Conservation (phyloP, 2,329 filamentous ascomycete species). For the Pyrenochaeta sp. region DNA sequence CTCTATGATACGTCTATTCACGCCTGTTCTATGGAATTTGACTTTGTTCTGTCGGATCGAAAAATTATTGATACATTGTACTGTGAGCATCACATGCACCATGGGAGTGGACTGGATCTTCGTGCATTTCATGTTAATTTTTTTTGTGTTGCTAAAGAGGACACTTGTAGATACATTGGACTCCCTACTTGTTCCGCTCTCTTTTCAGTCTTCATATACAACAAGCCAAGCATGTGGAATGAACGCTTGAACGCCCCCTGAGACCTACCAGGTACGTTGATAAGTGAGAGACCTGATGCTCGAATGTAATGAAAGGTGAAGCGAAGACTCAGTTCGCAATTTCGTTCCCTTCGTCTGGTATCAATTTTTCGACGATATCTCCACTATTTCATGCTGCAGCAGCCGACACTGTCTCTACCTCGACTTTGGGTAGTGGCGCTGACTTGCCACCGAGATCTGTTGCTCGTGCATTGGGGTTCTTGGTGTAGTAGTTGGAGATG, state of each 20-base stretch:
- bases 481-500: slow-evolving; percentile 89
- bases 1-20: too few species aligned
- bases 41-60: too few species aligned
- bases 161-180: not conserved
- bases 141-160: slow-evolving; percentile 14
- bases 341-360: slow-evolving; percentile 15
- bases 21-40: too few species aligned
- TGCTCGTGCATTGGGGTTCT: slow-evolving; percentile 78
- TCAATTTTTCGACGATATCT: slow-evolving; percentile 30
- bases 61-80: too few species aligned
- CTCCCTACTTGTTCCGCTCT: not conserved
- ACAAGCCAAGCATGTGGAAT: slow-evolving; percentile 5
- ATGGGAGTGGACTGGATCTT: not conserved
- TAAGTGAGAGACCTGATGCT: slow-evolving; percentile 16
- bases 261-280: slow-evolving; percentile 9
- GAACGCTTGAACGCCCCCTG: slow-evolving; percentile 21
- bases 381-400: slow-evolving; percentile 42
- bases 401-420: slow-evolving; percentile 63
- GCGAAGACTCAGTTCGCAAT: not conserved
- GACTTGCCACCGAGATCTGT: slow-evolving; percentile 82
- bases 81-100: too few species aligned
- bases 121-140: not conserved
- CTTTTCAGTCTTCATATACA: slow-evolving; percentile 11
- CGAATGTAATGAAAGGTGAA: slow-evolving; percentile 4
- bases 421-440: slow-evolving; percentile 71